Percentiles rank a stretch among this genome's conserved stretches.
Evolutionary conservation across 352 stramenopile genomes (phyloP).

Genomic region (Pilasporangium apinafurcum): DNA sequence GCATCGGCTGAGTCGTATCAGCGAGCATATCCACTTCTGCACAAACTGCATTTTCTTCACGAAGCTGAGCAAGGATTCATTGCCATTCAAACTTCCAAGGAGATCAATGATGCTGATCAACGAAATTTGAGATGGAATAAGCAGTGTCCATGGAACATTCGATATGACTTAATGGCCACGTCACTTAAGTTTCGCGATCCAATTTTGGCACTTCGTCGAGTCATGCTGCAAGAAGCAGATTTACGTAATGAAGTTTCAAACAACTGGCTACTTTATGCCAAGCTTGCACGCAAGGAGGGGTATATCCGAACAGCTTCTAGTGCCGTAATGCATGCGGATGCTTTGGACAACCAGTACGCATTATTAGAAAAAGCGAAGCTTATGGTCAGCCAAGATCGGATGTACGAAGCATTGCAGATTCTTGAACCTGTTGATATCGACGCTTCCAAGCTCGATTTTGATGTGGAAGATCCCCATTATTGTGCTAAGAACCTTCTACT

Average conservation of each 20-base stretch:
- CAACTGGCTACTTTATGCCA: constrained; percentile 82
- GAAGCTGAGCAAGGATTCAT: constrained; percentile 72
- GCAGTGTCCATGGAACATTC: constrained; percentile 61
- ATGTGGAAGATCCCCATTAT: constrained; percentile 66
- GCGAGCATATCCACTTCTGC: constrained; percentile 62
- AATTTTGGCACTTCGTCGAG: constrained; percentile 73
- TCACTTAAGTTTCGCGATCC: constrained; percentile 80
- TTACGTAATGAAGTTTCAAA: constrained; percentile 58
- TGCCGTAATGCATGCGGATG: constrained; percentile 82
- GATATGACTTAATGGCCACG: constrained; percentile 66
- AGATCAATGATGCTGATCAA: constrained; percentile 10
- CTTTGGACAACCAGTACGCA: constrained; percentile 67
- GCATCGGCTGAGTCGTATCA: constrained; percentile 75
- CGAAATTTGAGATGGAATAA: constrained; percentile 39
- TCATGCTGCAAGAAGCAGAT: constrained; percentile 67
- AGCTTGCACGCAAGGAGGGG: constrained; percentile 78
- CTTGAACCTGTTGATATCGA: constrained; percentile 80
- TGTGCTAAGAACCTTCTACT: constrained; percentile 89
- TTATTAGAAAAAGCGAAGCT: constrained; percentile 76
- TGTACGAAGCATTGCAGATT: constrained; percentile 82
- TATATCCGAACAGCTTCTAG: constrained; percentile 76
- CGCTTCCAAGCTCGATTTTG: constrained; percentile 60
- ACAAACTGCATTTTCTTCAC: constrained; percentile 74
- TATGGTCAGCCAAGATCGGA: constrained; percentile 71
- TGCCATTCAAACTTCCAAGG: constrained; percentile 28